Percentiles rank a stretch among this genome's conserved stretches.
phyloP scores from a whole-genome alignment of 1,284 basidiomycete species.

The Ceratobasidium sp. region DNA sequence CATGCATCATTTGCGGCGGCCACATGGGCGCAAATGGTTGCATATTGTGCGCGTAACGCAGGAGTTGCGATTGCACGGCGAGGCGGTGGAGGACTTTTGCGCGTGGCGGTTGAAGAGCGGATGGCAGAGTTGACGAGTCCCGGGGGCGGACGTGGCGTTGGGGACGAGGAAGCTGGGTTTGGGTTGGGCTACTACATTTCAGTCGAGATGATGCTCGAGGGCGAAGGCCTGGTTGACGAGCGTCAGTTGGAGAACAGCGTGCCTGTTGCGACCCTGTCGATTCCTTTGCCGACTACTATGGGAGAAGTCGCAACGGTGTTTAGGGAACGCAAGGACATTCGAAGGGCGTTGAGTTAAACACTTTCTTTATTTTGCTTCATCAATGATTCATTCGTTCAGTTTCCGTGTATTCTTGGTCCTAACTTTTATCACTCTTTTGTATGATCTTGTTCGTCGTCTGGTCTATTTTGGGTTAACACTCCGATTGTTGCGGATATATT shows the following conservation, averaged over 20 bases:
- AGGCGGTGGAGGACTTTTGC: slow-evolving; percentile 28
- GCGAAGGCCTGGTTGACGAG: neutral
- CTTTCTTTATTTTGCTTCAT: neutral
- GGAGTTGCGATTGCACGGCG: slow-evolving; percentile 21
- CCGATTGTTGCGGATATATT: neutral
- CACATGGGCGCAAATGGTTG: slow-evolving; percentile 42
- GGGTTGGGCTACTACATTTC: slow-evolving; percentile 40
- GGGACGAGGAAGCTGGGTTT: slow-evolving; percentile 38
- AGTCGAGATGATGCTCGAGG: slow-evolving; percentile 38
- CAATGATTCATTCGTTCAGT: slow-evolving; percentile 2
- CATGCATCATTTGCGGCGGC: slow-evolving; percentile 36
- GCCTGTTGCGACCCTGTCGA: slow-evolving; percentile 19
- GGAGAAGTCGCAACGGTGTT: slow-evolving; percentile 30
- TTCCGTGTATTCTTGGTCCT: neutral
- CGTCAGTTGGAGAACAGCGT: slow-evolving; percentile 15
- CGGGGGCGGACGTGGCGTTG: slow-evolving; percentile 27
- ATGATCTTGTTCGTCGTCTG: neutral
- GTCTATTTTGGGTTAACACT: neutral
- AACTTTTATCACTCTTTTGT: slow-evolving; percentile 6
- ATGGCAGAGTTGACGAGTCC: slow-evolving; percentile 34
- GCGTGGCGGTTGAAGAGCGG: slow-evolving; percentile 25
- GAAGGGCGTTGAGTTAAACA: slow-evolving; percentile 35
- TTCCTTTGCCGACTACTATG: slow-evolving; percentile 38
- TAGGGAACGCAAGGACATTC: slow-evolving; percentile 40
- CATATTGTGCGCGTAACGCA: slow-evolving; percentile 34